Evolutionary conservation across 345 rosid genomes (phyloP).

Genomic region (Salix suchowensis): DNA sequence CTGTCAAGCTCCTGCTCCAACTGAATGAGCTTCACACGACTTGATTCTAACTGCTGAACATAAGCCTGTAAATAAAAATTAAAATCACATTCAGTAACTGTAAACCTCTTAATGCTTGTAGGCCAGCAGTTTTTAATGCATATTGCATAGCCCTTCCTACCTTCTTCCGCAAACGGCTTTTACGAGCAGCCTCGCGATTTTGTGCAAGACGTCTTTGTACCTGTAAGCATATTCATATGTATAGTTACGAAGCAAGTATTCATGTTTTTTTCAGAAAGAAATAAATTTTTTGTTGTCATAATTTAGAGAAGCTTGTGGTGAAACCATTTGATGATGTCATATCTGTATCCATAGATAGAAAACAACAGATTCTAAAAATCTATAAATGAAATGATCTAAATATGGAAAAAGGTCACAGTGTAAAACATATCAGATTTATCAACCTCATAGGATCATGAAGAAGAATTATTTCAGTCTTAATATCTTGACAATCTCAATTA

Average conservation of each 20-base stretch:
- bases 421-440: neutral
- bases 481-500: neutral
- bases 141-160: conserved; percentile 29
- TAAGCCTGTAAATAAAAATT: conserved; percentile 58
- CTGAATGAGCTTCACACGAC: conserved; percentile 78
- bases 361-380: neutral
- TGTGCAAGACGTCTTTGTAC: conserved; percentile 90
- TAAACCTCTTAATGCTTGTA: neutral
- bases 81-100: conserved; percentile 9
- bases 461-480: neutral
- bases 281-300: neutral
- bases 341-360: neutral
- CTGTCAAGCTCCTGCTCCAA: conserved; percentile 81
- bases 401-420: neutral
- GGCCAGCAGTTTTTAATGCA: neutral
- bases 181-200: conserved; percentile 97
- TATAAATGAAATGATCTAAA: neutral
- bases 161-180: conserved; percentile 93
- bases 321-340: neutral
- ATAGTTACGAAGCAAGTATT: neutral
- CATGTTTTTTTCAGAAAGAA: neutral
- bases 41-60: conserved; percentile 90
- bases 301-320: neutral
- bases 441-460: neutral
- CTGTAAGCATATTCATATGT: conserved; percentile 28